Percentiles rank a stretch among this genome's conserved stretches.
Evolutionary conservation across 805 yeast species (phyloP).

Genomic region (Spathaspora girioi): DNA sequence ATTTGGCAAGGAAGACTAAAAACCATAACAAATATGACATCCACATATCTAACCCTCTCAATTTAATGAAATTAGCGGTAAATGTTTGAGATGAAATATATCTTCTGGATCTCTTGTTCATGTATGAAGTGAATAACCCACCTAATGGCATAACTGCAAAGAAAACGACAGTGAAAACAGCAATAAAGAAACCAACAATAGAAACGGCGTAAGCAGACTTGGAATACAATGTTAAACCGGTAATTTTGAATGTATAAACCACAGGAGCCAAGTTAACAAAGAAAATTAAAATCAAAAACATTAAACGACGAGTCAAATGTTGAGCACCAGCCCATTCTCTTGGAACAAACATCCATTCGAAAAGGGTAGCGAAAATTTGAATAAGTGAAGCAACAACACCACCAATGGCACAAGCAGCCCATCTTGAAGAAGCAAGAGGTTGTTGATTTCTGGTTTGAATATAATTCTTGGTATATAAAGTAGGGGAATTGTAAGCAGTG

Average conservation of each 20-base stretch:
- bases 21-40: constrained; percentile 91
- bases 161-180: constrained; percentile 77
- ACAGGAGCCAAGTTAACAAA: constrained; percentile 79
- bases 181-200: constrained; percentile 85
- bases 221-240: constrained; percentile 63
- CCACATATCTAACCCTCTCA: constrained; percentile 91
- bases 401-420: constrained; percentile 92
- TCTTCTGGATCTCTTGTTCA: constrained; percentile 81
- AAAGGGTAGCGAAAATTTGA: constrained; percentile 81
- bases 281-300: constrained; percentile 66
- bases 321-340: constrained; percentile 99
- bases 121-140: constrained; percentile 89
- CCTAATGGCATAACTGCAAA: constrained; percentile 95
- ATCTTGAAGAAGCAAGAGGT: constrained; percentile 86
- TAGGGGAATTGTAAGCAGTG: constrained; percentile 87
- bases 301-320: constrained; percentile 83
- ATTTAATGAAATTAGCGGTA: constrained; percentile 83
- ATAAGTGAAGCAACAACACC: constrained; percentile 82
- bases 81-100: constrained; percentile 93
- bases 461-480: constrained; percentile 84
- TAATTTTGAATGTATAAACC: constrained; percentile 79
- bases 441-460: constrained; percentile 76
- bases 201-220: constrained; percentile 74
- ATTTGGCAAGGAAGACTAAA: constrained; percentile 84
- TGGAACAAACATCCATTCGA: constrained; percentile 96